Evolutionary conservation across 1,139 yeast genomes (phyloP), one percentile per base, ranked within the genome.

Genomic region (Yamadazyma atlantica): DNA sequence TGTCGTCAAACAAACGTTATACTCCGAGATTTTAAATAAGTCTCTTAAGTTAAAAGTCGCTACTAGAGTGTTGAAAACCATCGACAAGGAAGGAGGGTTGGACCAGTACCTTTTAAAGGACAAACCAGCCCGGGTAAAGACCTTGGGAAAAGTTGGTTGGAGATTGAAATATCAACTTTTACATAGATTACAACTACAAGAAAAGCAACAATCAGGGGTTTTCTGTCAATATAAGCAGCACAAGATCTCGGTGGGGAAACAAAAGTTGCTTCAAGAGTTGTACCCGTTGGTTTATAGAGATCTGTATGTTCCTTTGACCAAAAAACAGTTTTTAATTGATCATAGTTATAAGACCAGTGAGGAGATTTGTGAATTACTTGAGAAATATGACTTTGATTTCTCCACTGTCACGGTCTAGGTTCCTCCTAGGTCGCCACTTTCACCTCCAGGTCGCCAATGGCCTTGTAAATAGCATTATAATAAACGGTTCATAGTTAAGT

Each of bases 121-220:
- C 44, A 87, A 85, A 50, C 73, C 95, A 9, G 95, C 95, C 3
- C 76, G 98, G 64, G 72, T 87, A 47, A 92, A 92, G 68, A 95
- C 94, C 55, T 69, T 92, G 55, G 98, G 98, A 1, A 84, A 90
- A 40, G 73, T 77, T 41, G 98, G 97, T 22, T 92, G 97, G 97
- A 78, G 75, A 54, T 71, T 92, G 52, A 82, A 92, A 56, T 89
- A 84, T 62, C 76, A 80, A 41, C 80, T 92, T 18, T 62, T 90
- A 53, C 57, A 58, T 43, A 51, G 57, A 34, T 48, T 53, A 37
- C 64, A 63, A 44, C 44, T 51, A 22, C 42, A 57, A 29, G 55
- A 58, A 34, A 19, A 29, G 9, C 32, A 29, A 15, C 30, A 28
- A 28, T 4, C 19, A 6, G 30, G 30, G 12, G 74, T 84, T 3